phyloP scores from a whole-genome alignment of 2,329 filamentous ascomycete species.

The Neofusicoccum cordaticola region DNA sequence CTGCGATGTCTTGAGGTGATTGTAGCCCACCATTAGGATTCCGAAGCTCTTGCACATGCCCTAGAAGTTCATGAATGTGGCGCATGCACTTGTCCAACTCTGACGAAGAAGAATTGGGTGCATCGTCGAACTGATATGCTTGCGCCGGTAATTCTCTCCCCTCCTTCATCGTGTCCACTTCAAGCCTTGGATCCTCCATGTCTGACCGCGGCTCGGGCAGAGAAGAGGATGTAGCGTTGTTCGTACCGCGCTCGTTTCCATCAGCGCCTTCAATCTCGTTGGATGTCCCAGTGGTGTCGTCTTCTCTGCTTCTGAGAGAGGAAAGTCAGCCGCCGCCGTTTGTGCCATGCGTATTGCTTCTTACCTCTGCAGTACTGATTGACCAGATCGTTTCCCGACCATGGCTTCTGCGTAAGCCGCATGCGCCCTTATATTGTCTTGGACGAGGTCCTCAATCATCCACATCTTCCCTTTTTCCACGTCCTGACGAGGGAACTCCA shows the following conservation, averaged over 20 bases:
- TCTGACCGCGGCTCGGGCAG: background rate
- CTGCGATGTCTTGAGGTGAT: background rate
- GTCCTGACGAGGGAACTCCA: background rate
- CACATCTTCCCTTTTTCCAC: background rate
- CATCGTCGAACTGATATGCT: background rate
- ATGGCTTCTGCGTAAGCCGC: background rate
- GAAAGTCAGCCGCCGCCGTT: background rate
- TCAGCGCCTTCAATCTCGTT: too few species aligned
- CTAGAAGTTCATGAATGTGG: background rate
- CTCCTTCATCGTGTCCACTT: background rate
- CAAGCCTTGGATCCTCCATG: background rate
- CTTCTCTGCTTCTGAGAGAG: background rate
- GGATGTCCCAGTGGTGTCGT: background rate
- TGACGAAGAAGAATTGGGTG: background rate
- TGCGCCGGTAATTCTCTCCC: background rate
- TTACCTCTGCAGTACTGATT: background rate
- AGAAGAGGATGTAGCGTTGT: background rate
- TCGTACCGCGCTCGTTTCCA: background rate
- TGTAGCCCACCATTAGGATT: background rate
- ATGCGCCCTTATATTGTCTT: background rate
- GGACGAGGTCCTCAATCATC: background rate
- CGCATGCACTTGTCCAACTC: background rate
- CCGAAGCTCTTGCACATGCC: background rate
- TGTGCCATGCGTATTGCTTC: background rate
- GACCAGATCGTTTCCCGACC: background rate